A percentile compares a stretch with the other conserved stretches of the same genome.
These are phyloP conservation scores for Boletellus emodensis DNA, from an alignment of 768 basidiomycete species.

Conservation along the genomic window DNA sequence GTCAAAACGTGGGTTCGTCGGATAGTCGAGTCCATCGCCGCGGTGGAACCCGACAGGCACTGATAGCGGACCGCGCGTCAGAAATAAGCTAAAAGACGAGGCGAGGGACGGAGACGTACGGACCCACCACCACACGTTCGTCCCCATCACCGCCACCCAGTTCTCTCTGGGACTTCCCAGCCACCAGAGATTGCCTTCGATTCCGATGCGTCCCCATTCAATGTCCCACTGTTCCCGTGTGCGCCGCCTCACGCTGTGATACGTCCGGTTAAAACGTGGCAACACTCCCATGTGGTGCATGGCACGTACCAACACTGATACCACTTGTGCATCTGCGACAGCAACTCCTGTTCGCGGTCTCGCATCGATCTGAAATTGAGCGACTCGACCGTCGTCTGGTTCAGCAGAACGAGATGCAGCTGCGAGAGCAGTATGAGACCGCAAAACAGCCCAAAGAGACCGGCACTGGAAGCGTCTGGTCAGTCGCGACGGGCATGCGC, in stretches of 20 bases:
- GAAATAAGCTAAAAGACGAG: background rate
- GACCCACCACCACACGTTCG: slow-evolving; percentile 65
- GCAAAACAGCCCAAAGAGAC: slow-evolving; percentile 71
- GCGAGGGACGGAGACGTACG: slow-evolving; percentile 46
- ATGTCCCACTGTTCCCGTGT: slow-evolving; percentile 56
- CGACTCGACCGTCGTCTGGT: slow-evolving; percentile 81
- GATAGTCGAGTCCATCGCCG: slow-evolving; percentile 60
- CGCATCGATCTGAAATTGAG: slow-evolving; percentile 53
- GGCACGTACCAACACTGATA: slow-evolving; percentile 52
- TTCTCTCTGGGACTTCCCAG: slow-evolving; percentile 54
- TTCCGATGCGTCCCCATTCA: slow-evolving; percentile 75
- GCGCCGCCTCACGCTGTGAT: slow-evolving; percentile 46
- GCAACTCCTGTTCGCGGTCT: slow-evolving; percentile 53
- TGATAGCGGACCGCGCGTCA: slow-evolving; percentile 8
- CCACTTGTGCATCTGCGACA: slow-evolving; percentile 51
- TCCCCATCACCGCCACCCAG: slow-evolving; percentile 86
- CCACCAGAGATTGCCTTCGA: slow-evolving; percentile 89
- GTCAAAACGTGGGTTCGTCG: slow-evolving; percentile 72
- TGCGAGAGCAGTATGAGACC: slow-evolving; percentile 54
- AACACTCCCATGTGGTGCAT: background rate
- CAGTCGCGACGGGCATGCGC: slow-evolving; percentile 1
- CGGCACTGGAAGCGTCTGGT: slow-evolving; percentile 44
- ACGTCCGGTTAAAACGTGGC: background rate
- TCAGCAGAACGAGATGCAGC: slow-evolving; percentile 52
- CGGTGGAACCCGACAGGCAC: slow-evolving; percentile 50